Evolutionary conservation across 805 yeast species (phyloP).

Genomic region (Candida chauliodis): DNA sequence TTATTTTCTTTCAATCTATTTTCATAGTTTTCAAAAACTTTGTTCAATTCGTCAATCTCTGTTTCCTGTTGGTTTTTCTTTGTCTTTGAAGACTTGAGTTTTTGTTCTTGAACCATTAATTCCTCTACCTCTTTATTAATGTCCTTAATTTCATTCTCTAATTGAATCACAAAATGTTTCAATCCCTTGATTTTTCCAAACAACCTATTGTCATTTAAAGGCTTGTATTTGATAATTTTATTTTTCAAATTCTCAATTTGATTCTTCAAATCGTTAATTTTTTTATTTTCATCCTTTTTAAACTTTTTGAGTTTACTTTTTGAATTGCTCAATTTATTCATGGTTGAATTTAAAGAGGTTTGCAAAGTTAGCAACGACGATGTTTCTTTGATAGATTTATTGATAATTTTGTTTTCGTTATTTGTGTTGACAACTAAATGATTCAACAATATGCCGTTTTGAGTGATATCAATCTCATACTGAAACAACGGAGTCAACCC

Average conservation of each 20-base stretch:
- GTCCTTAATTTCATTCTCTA: slow-evolving; percentile 31
- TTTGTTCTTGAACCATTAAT: slow-evolving; percentile 12
- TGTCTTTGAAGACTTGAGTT: slow-evolving; percentile 13
- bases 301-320: slow-evolving; percentile 26
- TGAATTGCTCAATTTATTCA: slow-evolving; percentile 21
- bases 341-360: slow-evolving; percentile 29
- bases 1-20: slow-evolving; percentile 18
- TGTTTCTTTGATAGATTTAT: slow-evolving; percentile 23
- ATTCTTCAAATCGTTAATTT: slow-evolving; percentile 27
- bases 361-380: slow-evolving; percentile 29
- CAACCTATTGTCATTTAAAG: slow-evolving; percentile 24
- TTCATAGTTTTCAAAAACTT: slow-evolving; percentile 21
- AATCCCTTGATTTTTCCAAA: slow-evolving; percentile 38
- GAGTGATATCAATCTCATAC: slow-evolving; percentile 31
- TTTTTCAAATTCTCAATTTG: slow-evolving; percentile 29
- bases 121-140: slow-evolving; percentile 17
- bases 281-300: slow-evolving; percentile 37
- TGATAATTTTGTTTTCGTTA: slow-evolving; percentile 17
- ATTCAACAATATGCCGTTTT: slow-evolving; percentile 13
- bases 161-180: slow-evolving; percentile 35
- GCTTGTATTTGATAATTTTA: slow-evolving; percentile 27
- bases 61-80: slow-evolving; percentile 17
- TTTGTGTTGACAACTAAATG: slow-evolving; percentile 30
- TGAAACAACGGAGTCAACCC: slow-evolving; percentile 36
- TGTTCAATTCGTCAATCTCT: slow-evolving; percentile 22